Percentiles rank a stretch among this genome's conserved stretches.
phyloP scores from a whole-genome alignment of 1,284 basidiomycete genomes.

The Moesziomyces parantarcticus region DNA sequence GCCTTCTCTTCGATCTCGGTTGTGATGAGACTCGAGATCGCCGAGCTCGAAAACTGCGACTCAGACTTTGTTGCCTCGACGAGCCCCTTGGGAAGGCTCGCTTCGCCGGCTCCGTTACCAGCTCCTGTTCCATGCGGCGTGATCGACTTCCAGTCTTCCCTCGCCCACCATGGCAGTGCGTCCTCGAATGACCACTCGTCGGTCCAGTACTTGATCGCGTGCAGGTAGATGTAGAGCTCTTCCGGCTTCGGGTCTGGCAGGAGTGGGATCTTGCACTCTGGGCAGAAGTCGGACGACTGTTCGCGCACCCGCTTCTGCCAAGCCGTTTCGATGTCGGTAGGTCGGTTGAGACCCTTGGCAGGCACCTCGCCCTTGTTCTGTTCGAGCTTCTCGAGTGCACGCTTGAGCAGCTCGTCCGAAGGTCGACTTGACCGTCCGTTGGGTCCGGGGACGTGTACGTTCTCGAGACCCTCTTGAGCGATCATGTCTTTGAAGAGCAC shows the following conservation, averaged over 20 bases:
- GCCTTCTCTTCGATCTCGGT: conserved; percentile 49
- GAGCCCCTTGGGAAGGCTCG: conserved; percentile 25
- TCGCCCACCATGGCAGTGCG: conserved; percentile 66
- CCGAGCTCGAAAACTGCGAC: conserved; percentile 17
- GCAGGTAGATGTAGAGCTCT: conserved; percentile 66
- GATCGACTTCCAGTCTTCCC: conserved; percentile 49
- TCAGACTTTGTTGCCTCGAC: conserved; percentile 21
- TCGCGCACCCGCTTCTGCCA: conserved; percentile 47
- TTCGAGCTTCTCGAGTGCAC: conserved; percentile 38
- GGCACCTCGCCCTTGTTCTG: conserved; percentile 31
- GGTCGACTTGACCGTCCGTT: conserved; percentile 55
- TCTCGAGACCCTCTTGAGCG: conserved; percentile 54
- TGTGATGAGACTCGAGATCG: conserved; percentile 38
- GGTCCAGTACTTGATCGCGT: conserved; percentile 68
- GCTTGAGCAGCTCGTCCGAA: conserved; percentile 36
- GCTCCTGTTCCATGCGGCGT: conserved; percentile 16
- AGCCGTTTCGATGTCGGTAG: conserved; percentile 42
- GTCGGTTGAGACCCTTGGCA: conserved; percentile 38
- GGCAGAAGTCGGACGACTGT: conserved; percentile 52
- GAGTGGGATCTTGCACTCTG: conserved; percentile 62
- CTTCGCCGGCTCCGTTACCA: conserved; percentile 10
- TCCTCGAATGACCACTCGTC: conserved; percentile 66
- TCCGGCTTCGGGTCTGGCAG: conserved; percentile 60
- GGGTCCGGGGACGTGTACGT: conserved; percentile 56
- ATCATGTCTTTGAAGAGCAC: conserved; percentile 62